Evolutionary conservation across 2,329 filamentous ascomycete genomes (phyloP).

Genomic region (Fonsecaea erecta): DNA sequence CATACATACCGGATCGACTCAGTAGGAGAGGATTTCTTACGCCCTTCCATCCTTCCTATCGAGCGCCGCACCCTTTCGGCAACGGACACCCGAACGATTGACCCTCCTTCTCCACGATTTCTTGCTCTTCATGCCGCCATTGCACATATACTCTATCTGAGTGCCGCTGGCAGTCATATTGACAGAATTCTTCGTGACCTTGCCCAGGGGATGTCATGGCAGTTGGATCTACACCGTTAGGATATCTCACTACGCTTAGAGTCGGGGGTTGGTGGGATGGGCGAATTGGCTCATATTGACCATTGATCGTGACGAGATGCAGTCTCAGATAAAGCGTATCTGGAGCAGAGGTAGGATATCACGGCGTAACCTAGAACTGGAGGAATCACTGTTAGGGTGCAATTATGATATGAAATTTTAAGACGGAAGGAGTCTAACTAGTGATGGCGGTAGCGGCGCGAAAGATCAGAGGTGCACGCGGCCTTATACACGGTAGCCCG

Average conservation of each 20-base stretch:
- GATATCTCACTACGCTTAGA: neutral
- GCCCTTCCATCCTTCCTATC: slow-evolving; percentile 34
- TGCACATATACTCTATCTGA: neutral
- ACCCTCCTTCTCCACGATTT: slow-evolving; percentile 30
- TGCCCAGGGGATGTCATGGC: neutral
- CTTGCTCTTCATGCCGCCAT: neutral
- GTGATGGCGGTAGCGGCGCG: too few species aligned
- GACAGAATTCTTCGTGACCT: neutral
- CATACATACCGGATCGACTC: slow-evolving; percentile 30
- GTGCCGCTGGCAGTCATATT: neutral
- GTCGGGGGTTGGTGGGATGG: neutral
- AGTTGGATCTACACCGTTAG: neutral
- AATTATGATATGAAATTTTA: too few species aligned
- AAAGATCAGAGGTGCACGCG: too few species aligned
- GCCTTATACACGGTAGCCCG: too few species aligned
- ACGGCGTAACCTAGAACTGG: too few species aligned
- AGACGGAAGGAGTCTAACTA: too few species aligned
- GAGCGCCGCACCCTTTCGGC: slow-evolving; percentile 36
- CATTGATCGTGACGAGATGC: neutral
- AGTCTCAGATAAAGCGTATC: neutral
- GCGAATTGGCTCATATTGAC: neutral
- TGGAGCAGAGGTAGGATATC: neutral
- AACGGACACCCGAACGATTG: slow-evolving; percentile 41
- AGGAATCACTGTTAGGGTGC: too few species aligned
- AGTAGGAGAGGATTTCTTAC: slow-evolving; percentile 16